Percentiles rank a stretch among this genome's conserved stretches.
phyloP scores from a whole-genome alignment of 805 yeast species.

The Zygosaccharomyces pseudorouxii region DNA sequence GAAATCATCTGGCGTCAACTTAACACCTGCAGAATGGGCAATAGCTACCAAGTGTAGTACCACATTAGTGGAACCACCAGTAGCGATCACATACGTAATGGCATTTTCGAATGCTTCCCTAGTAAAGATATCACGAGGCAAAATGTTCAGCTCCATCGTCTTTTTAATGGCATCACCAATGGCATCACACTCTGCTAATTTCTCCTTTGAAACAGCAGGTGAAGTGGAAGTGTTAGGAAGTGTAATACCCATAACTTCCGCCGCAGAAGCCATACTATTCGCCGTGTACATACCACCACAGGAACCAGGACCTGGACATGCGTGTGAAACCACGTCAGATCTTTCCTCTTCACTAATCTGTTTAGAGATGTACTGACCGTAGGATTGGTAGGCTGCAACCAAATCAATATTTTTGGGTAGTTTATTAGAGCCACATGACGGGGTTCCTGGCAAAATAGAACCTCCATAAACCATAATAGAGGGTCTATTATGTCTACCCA shows the following conservation, averaged over 20 bases:
- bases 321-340: constrained; percentile 73
- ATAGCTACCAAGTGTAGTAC: constrained; percentile 89
- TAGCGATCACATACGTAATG: constrained; percentile 86
- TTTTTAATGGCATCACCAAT: constrained; percentile 83
- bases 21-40: constrained; percentile 82
- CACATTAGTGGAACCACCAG: constrained; percentile 98
- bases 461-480: constrained; percentile 91
- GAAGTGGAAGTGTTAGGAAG: constrained; percentile 90
- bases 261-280: constrained; percentile 97
- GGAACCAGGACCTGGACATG: constrained; percentile 98
- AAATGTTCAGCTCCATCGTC: constrained; percentile 65
- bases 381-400: constrained; percentile 94
- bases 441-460: constrained; percentile 82
- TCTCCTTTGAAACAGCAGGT: constrained; percentile 82
- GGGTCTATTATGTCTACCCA: constrained; percentile 89
- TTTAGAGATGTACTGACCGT: constrained; percentile 83
- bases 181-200: constrained; percentile 69
- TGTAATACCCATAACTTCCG: constrained; percentile 94
- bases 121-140: constrained; percentile 90
- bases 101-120: constrained; percentile 90
- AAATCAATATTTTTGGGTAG: constrained; percentile 75
- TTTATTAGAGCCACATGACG: constrained; percentile 67
- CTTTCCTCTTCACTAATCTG: constrained; percentile 72
- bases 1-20: constrained; percentile 91
- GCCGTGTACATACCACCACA: constrained; percentile 99